These are phyloP conservation scores for Pestalotiopsis sp. DNA, from an alignment of 2,329 filamentous ascomycete genomes.

Conservation along the genomic window DNA sequence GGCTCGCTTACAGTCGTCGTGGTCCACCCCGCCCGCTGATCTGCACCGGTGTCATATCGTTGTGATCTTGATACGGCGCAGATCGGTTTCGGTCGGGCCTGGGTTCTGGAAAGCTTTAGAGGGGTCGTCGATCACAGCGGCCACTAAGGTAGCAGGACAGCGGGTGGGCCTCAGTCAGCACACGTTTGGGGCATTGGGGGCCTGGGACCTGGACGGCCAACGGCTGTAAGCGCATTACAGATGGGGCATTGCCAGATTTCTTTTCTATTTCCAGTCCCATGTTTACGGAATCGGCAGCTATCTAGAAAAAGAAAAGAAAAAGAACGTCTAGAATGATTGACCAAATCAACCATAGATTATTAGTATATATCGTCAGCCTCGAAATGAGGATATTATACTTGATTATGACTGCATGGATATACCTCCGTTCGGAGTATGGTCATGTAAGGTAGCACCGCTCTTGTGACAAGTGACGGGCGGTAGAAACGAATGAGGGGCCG, in stretches of 20 bases:
- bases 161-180: neutral
- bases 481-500: neutral
- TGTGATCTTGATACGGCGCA: neutral
- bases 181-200: neutral
- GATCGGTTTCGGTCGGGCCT: neutral
- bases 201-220: neutral
- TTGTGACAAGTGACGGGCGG: neutral
- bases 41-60: neutral
- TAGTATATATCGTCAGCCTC: neutral
- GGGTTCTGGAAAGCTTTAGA: neutral
- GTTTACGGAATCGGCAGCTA: neutral
- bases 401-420: neutral
- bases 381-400: neutral
- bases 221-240: neutral
- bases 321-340: neutral
- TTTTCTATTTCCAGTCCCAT: neutral
- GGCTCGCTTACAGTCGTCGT: neutral
- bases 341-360: neutral
- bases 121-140: neutral
- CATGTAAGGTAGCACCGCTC: neutral
- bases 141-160: neutral
- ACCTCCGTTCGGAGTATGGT: neutral
- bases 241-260: neutral
- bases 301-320: neutral
- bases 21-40: neutral